Conservation (phyloP, 2,329 filamentous ascomycete species). For the Incumbomyces lentus region DNA sequence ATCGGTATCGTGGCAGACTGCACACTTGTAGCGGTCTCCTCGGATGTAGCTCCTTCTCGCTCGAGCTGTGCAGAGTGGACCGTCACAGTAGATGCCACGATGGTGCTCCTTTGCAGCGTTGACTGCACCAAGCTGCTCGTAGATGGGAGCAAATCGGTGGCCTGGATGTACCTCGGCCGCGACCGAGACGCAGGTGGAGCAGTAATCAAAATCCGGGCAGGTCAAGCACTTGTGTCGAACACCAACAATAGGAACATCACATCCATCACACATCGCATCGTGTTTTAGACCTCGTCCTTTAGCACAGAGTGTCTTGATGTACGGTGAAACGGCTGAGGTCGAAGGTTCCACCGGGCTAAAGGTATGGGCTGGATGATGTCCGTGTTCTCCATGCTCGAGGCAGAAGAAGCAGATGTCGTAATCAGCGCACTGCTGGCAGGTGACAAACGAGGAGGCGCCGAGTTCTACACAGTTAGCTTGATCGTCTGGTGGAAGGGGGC, state of each 20-base stretch:
- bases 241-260: constrained; percentile 76
- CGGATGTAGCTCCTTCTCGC: constrained; percentile 53
- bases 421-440: constrained; percentile 75
- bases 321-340: constrained; percentile 49
- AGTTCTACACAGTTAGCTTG: constrained; percentile 42
- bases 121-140: constrained; percentile 48
- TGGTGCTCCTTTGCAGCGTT: constrained; percentile 44
- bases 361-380: constrained; percentile 78
- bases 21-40: constrained; percentile 91
- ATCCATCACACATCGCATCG: constrained; percentile 87
- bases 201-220: constrained; percentile 97
- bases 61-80: constrained; percentile 65
- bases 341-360: constrained; percentile 58
- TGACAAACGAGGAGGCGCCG: constrained; percentile 69
- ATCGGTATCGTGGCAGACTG: constrained; percentile 87
- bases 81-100: constrained; percentile 85
- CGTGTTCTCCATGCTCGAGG: constrained; percentile 65
- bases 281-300: constrained; percentile 75
- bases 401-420: constrained; percentile 85
- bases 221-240: constrained; percentile 93
- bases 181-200: constrained; percentile 60
- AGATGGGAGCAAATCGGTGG: constrained; percentile 84
- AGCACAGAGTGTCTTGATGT: constrained; percentile 58
- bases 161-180: constrained; percentile 61
- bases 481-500: not conserved